Conservation (phyloP, 1,139 yeast genomes). For the Kurtzmaniella quercitrusa region DNA sequence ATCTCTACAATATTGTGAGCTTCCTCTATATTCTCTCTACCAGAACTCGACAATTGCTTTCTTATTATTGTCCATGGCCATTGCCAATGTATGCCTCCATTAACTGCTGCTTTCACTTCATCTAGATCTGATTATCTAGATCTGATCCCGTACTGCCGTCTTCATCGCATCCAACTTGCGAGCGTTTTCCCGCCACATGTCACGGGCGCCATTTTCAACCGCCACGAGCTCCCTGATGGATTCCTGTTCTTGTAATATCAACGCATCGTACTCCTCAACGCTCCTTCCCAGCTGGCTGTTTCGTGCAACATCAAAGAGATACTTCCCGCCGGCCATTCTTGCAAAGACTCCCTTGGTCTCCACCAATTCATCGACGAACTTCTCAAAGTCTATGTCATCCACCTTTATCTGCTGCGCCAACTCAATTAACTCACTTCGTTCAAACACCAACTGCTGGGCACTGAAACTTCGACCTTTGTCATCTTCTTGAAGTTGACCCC, state of each 20-base stretch:
- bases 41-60: too few relatives aligned
- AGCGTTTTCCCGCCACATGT: constrained; percentile 35
- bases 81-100: neutral
- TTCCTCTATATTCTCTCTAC: too few relatives aligned
- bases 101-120: neutral
- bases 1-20: too few relatives aligned
- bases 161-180: constrained; percentile 25
- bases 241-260: constrained; percentile 21
- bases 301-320: constrained; percentile 16
- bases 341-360: constrained; percentile 20
- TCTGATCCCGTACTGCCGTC: constrained; percentile 3
- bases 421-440: constrained; percentile 15
- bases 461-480: neutral
- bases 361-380: constrained; percentile 24
- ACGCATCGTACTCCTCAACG: constrained; percentile 30
- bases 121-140: neutral
- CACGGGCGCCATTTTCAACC: constrained; percentile 29
- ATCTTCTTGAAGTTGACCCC: constrained; percentile 11
- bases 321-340: constrained; percentile 19
- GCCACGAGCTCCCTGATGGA: constrained; percentile 25
- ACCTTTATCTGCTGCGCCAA: constrained; percentile 18
- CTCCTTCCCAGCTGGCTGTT: constrained; percentile 12
- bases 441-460: constrained; percentile 17
- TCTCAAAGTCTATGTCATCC: constrained; percentile 12
- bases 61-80: too few relatives aligned